Base-by-base conservation (phyloP, 768 basidiomycete genomes). In the Pleurotus tuoliensis region DNA sequence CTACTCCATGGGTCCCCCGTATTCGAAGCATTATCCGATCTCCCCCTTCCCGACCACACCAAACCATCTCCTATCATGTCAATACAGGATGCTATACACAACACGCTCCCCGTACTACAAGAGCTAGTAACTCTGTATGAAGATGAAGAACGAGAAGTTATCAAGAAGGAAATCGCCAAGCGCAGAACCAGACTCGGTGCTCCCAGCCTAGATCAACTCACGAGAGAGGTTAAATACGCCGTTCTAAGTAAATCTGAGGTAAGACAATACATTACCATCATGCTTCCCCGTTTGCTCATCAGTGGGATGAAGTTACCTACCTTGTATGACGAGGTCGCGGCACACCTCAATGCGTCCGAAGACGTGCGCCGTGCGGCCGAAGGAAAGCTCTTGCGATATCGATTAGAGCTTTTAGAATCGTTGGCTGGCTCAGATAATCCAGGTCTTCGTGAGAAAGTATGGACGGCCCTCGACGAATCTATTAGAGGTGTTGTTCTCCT, bases 281-380 rank as follows among this genome's bases (percentile, higher is more conserved):
- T 34, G 11, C 30, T 34, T 34, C 30, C 11, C 30, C 11, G 30
- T 34, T 34, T 34, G 11, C 30, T 34, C 30, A 34, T 8, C 30
- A 34, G 30, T 34, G 9, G 30, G 30, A 9, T 22, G 13, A 44
- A 91, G 88, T 72, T 96, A 30, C 90, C 90, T 1, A 65, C 59
- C 0, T 70, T 94, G 25, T 96, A 94, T 61, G 75, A 83, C 30
- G 88, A 93, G 61, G 73, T 95, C n/a, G 69, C 94, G 30, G 87
- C 86, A 58, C 94, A 96, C 62, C 90, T 88, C 0, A 76, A 78
- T 60, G 88, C 94, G 0, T 74, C 85, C 0, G 92, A 95, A 62
- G 84, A 86, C 4, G 71, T 91, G n/a, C 87, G 93, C n/a, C 78
- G 89, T 9, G 69, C 74, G 46, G 86, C 83, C 1, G 95, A 98